phyloP scores from a whole-genome alignment of 1,284 basidiomycete genomes.

The Pseudozyma thailandica region DNA sequence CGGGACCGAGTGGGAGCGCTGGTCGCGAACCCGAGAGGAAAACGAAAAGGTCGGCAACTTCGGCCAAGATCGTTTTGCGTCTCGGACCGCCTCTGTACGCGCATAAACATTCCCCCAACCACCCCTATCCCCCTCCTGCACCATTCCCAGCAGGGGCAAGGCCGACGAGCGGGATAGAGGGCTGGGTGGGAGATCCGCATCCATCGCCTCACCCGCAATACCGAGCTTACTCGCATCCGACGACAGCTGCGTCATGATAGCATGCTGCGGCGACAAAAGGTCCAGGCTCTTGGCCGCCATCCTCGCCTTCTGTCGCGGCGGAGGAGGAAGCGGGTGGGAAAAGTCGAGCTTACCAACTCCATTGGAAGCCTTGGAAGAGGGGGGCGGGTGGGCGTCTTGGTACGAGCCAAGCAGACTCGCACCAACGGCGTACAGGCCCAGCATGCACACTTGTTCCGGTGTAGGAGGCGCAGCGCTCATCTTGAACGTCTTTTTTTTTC shows the following conservation, averaged over 20 bases:
- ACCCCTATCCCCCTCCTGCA: constrained; percentile 3
- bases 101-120: no score
- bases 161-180: constrained; percentile 6
- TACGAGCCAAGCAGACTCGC: constrained; percentile 7
- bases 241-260: constrained; percentile 5
- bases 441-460: constrained; percentile 18
- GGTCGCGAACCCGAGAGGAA: no score
- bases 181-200: constrained; percentile 11
- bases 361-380: background rate
- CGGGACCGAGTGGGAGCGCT: no score
- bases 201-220: constrained; percentile 7
- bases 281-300: constrained; percentile 10
- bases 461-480: constrained; percentile 2
- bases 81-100: no score
- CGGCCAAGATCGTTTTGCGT: no score
- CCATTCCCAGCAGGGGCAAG: background rate
- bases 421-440: constrained; percentile 26
- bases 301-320: background rate
- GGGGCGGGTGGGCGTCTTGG: background rate
- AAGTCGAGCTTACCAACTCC: background rate
- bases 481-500: no score
- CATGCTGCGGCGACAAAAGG: constrained; percentile 4
- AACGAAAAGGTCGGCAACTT: no score
- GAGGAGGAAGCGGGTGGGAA: background rate
- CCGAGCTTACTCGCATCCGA: constrained; percentile 16